Conservation (phyloP, 164 flowering plant genomes). For the Annona squamosa region DNA sequence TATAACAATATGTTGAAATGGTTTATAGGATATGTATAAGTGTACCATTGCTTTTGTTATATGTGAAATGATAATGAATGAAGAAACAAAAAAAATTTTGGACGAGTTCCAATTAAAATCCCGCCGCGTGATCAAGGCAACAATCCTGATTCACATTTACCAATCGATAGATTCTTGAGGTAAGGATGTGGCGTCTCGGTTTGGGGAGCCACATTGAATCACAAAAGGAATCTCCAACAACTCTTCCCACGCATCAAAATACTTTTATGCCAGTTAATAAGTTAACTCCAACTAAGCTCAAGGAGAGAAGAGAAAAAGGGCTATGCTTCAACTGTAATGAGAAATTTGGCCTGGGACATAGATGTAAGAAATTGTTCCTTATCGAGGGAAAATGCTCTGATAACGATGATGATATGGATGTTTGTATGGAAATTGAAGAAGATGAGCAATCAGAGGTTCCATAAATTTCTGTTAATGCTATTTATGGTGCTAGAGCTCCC, state of each 20-base stretch:
- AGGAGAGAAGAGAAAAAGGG: background rate
- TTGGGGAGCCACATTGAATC: too few relatives aligned
- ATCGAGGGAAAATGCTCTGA: background rate
- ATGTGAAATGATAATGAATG: too few relatives aligned
- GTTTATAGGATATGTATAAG: too few relatives aligned
- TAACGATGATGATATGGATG: background rate
- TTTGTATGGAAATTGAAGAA: background rate
- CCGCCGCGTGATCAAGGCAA: too few relatives aligned
- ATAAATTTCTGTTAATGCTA: background rate
- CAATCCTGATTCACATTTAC: too few relatives aligned
- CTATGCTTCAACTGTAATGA: background rate
- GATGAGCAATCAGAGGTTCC: background rate
- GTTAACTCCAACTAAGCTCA: background rate
- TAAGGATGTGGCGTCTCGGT: too few relatives aligned
- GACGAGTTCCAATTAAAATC: too few relatives aligned
- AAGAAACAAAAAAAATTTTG: too few relatives aligned
- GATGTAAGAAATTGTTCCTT: background rate
- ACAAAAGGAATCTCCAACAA: background rate
- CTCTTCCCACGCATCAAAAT: background rate
- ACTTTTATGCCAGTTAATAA: background rate
- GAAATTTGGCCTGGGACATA: background rate
- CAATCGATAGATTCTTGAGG: too few relatives aligned
- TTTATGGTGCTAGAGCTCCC: background rate
- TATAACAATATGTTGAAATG: too few relatives aligned
- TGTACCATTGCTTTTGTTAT: too few relatives aligned